Evolutionary conservation across 257 asterid genomes (phyloP), one percentile per base, ranked within the genome.

Genomic region (Rhazya stricta): DNA sequence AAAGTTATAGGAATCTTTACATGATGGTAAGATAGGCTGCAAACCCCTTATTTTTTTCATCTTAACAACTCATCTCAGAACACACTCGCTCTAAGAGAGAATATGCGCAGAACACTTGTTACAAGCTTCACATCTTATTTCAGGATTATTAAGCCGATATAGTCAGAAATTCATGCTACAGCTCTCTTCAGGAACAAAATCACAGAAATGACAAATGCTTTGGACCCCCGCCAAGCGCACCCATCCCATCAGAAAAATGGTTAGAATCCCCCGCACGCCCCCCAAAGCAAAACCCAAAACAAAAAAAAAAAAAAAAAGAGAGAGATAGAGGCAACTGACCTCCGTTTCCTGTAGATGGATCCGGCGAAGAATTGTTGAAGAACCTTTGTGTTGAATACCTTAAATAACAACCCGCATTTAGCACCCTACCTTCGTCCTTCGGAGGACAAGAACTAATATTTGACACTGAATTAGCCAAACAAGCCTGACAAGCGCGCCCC

Each of bases 401-500:
- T 67, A 91, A 27, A 61, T 87, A 91, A 83, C 96, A 91, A 39
- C 95, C 96, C 39, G 93, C 77, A 79, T 91, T 89, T 72, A 91
- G 78, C 13, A 84, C 88, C 67, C 94, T 87, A 27, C 93, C 95
- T 79, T 91, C 96, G 3, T 73, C 76, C 69, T 83, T 87, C 0
- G 92, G 95, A 43, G 76, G 25, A 54, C 95, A 91, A 11, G 84
- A 81, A 46, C 69, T 79, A 77, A 87, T 77, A 21, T 85, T 83
- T 1, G 73, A 54, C 56, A 71, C 84, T 0, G 91, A 85, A n/a
- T 79, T 81, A 25, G 74, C 77, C 85, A 91, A 83, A 78, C 95
- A 91, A 6, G n/a, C 50, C 54, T 54, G 72, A 81, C 96, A 89
- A 48, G 54, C 87, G 56, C 79, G 77, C 76, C 85, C 82, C 50